These are phyloP conservation scores for Talaromyces sp. DNA, from an alignment of 2,329 filamentous ascomycete species.

Conservation along the genomic window DNA sequence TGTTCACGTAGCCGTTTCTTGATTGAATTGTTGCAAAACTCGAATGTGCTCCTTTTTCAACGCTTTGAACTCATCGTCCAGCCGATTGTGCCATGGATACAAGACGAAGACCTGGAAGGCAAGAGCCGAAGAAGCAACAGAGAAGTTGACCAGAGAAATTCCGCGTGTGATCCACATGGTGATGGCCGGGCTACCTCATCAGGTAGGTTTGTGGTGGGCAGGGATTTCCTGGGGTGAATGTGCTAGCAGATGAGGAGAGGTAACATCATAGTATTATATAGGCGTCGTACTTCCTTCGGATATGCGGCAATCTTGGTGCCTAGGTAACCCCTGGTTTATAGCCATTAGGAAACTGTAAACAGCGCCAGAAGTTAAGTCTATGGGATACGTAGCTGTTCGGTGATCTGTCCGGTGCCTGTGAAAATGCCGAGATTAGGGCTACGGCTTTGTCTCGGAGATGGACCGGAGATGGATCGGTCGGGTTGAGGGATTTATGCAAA, in stretches of 20 bases:
- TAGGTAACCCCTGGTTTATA: too few relatives aligned
- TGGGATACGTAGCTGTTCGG: neutral
- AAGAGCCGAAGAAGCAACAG: constrained; percentile 60
- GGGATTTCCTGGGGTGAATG: neutral
- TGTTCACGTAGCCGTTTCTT: neutral
- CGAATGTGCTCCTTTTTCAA: constrained; percentile 54
- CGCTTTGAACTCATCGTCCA: constrained; percentile 57
- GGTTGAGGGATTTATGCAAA: neutral
- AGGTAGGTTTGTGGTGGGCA: neutral
- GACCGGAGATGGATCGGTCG: neutral
- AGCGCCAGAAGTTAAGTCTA: neutral
- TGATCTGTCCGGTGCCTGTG: neutral
- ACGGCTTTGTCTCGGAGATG: neutral
- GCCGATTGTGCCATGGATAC: constrained; percentile 64
- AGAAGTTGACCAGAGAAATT: constrained; percentile 61
- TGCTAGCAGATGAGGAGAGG: neutral
- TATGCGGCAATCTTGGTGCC: neutral
- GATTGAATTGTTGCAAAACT: constrained; percentile 20
- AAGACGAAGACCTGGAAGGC: constrained; percentile 64
- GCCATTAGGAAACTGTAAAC: too few relatives aligned
- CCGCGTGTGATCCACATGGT: constrained; percentile 45
- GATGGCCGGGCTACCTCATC: neutral
- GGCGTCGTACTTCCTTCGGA: neutral
- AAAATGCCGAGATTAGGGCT: constrained; percentile 2
- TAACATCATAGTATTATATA: neutral